Evolutionary conservation across 345 rosid genomes (phyloP), one percentile per base, ranked within the genome.

Genomic region (Salix purpurea): DNA sequence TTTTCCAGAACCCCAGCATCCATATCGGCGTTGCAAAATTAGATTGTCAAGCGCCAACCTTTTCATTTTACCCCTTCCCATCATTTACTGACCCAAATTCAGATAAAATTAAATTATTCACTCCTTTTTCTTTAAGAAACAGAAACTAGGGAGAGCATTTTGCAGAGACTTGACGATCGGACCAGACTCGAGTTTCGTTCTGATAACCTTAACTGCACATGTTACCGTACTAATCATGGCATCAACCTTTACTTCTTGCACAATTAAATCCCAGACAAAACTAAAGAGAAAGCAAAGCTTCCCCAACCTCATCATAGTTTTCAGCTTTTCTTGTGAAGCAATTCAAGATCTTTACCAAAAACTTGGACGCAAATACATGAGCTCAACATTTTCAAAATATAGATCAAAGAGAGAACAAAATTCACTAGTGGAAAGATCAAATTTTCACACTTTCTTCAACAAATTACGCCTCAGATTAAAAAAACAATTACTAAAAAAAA

Each of bases 381-480:
- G 48, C 70, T 67, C 48, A 65, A 76, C 44, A 58, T 34, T 23
- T 40, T 71, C 10, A 73, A 34, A 7, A 62, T 21, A 13, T 16
- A 18, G 52, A 37, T 54, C 46, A 58, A 23, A 69, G 30, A 12
- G 11, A 10, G 16, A 30, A 5, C 34, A 60, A 39, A 75, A 7
- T 30, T 4, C 18, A 62, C 44, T 24, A 44, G 39, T 10, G 64
- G 64, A 74, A 68, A 61, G n/a, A 21, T 56, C 71, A 72, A 54
- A 12, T 84, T 76, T 87, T 82, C 82, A 83, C 85, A 83, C 42
- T 81, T 79, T 8, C 69, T 83, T 74, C 32, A 58, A 28, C 77
- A 66, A 70, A 60, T 76, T 52, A 19, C 61, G 64, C 23, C 64
- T 3, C 64, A 50, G 44, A 72, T 21, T 67, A 19, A 39, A 74